A percentile compares a stretch with the other conserved stretches of the same genome.
phyloP scores from a whole-genome alignment of 1,284 basidiomycete genomes.

The Flammula alnicola region DNA sequence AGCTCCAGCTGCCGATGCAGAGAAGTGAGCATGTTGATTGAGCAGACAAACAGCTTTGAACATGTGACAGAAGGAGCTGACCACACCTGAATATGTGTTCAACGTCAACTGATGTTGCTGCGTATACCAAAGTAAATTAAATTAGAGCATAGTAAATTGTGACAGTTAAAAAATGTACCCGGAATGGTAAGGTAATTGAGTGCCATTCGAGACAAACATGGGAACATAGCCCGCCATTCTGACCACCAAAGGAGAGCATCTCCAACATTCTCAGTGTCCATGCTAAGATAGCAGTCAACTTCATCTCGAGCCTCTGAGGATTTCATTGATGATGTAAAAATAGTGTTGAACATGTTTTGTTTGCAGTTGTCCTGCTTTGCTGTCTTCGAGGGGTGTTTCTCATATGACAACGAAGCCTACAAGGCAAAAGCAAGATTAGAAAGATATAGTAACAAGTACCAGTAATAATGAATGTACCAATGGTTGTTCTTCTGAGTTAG shows the following conservation, averaged over 20 bases:
- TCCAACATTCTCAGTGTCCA: constrained; percentile 11
- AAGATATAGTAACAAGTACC: not conserved
- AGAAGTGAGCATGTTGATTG: no score
- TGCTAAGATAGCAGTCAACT: constrained; percentile 3
- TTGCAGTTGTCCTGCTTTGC: no score
- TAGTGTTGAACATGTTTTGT: not conserved
- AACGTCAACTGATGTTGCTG: no score
- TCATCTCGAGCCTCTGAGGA: not conserved
- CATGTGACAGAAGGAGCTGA: no score
- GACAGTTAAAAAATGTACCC: constrained; percentile 6
- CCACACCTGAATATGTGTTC: no score
- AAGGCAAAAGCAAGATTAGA: no score
- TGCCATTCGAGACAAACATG: constrained; percentile 23
- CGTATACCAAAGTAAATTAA: no score
- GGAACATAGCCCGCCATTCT: constrained; percentile 12
- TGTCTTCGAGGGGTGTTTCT: no score
- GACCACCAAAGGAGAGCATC: constrained; percentile 27
- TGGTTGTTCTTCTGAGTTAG: not conserved
- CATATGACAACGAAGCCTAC: no score
- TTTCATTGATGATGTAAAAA: not conserved
- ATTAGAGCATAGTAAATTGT: no score
- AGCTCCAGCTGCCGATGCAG: no score
- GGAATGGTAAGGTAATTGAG: constrained; percentile 23
- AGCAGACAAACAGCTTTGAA: no score
- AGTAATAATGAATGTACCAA: not conserved